Evolutionary conservation across 139 green algal genomes (phyloP), one percentile per base, ranked within the genome.

Genomic region (Diplosphaera chodatii): DNA sequence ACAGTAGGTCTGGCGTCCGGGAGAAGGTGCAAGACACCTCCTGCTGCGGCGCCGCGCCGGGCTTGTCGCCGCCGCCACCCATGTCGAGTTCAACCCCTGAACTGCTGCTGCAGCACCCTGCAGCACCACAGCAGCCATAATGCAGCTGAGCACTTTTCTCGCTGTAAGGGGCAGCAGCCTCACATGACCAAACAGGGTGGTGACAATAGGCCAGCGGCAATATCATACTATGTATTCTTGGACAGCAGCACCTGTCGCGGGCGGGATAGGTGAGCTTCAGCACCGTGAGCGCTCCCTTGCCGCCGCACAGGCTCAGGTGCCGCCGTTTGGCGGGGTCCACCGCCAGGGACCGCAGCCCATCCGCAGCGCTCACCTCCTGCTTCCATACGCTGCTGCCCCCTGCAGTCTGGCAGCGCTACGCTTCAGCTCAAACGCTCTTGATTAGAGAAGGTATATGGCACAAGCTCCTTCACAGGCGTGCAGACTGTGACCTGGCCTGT

Each of bases 251-350:
- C 33, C 66, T 56, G 67, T 84, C 75, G 21, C n/a, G 33, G 3
- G 34, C 75, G 64, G 71, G 37, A 23, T 84, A 69, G 21, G 8
- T 67, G 37, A 90, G 73, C 29, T 59, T 41, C 55, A 93, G 63
- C 59, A 90, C 74, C 22, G 74, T 72, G 33, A 94, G 83, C 4
- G 69, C 71, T 22, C 89, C 89, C 10, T 73, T 69, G 18, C 67
- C 40, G 55, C 87, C 84, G 68, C 75, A 83, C n/a, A 93, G 66
- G 40, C 76, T 78, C 62, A 94, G 64, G 37, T 78, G 76, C 16
- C 84, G 76, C 33, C 74, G 66, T 80, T 95, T 86, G 40, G 84
- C 68, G 1, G 89, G 86, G 73, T 93, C 83, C 23, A 83, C 77
- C 37, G 64, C 48, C 23, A 93, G 55, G 56, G 64, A 68, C 28